Conservation (phyloP, 2,329 filamentous ascomycete genomes). For the Talaromyces sp. region DNA sequence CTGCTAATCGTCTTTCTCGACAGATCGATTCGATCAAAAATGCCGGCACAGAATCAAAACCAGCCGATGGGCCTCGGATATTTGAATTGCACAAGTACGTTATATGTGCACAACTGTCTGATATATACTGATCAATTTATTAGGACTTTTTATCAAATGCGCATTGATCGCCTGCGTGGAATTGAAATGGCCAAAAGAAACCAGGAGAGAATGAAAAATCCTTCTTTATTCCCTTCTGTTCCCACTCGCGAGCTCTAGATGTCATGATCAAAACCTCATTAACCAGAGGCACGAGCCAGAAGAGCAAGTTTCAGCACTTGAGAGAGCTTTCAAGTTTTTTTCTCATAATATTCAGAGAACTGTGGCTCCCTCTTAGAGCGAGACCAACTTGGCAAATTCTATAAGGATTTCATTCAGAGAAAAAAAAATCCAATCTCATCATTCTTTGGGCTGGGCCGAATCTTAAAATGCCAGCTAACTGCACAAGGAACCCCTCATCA, state of each 20-base stretch:
- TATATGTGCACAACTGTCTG: not conserved
- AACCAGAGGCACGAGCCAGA: not conserved
- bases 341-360: not conserved
- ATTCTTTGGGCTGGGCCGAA: not conserved
- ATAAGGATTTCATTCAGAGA: too few species aligned
- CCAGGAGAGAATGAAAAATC: constrained; percentile 76
- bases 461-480: not conserved
- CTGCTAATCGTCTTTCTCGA: constrained; percentile 2
- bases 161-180: constrained; percentile 75
- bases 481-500: too few species aligned
- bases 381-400: too few species aligned
- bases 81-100: constrained; percentile 79
- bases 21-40: constrained; percentile 51
- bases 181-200: constrained; percentile 80
- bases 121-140: too few species aligned
- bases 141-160: constrained; percentile 83
- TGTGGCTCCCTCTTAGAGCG: too few species aligned
- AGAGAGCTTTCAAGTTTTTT: not conserved
- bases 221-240: constrained; percentile 80
- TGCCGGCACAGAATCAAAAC: constrained; percentile 41
- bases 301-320: too few species aligned
- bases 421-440: too few species aligned
- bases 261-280: not conserved
- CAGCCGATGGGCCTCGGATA: constrained; percentile 72
- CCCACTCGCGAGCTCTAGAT: constrained; percentile 48